These are phyloP conservation scores for Aspergillus bridgeri DNA, from an alignment of 495 filamentous ascomycete genomes.

Conservation along the genomic window DNA sequence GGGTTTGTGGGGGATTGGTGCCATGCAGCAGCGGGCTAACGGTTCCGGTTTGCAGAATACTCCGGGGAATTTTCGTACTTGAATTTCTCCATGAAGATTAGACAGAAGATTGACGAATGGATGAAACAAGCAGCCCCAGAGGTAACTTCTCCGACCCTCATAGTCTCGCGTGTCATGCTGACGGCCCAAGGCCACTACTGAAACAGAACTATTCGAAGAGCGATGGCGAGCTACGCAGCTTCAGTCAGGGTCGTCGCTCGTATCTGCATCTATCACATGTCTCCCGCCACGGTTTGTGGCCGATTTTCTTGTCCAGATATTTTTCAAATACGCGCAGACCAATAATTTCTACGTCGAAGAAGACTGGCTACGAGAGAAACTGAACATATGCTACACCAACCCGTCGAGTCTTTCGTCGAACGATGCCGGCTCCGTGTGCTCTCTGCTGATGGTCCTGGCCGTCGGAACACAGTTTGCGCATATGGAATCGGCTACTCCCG, in stretches of 20 bases:
- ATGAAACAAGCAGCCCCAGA: slow-evolving; percentile 44
- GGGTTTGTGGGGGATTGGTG: not conserved
- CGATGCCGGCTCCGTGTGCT: slow-evolving; percentile 44
- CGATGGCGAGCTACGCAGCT: slow-evolving; percentile 49
- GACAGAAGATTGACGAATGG: slow-evolving; percentile 48
- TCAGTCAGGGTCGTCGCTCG: slow-evolving; percentile 40
- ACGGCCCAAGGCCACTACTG: slow-evolving; percentile 33
- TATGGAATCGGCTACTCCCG: slow-evolving; percentile 44
- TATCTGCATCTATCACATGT: slow-evolving; percentile 41
- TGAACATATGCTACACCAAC: slow-evolving; percentile 44
- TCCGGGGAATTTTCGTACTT: slow-evolving; percentile 52
- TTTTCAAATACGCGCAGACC: slow-evolving; percentile 53
- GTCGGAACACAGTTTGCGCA: slow-evolving; percentile 55
- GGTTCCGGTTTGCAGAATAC: slow-evolving; percentile 34
- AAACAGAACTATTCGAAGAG: slow-evolving; percentile 45
- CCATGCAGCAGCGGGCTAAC: not conserved
- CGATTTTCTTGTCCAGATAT: slow-evolving; percentile 49
- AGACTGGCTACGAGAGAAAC: slow-evolving; percentile 44
- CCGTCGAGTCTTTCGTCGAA: slow-evolving; percentile 40
- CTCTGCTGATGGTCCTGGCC: slow-evolving; percentile 49
- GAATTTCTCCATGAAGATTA: slow-evolving; percentile 50
- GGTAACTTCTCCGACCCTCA: slow-evolving; percentile 23
- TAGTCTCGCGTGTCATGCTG: slow-evolving; percentile 5
- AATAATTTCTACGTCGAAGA: slow-evolving; percentile 52
- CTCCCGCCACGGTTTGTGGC: slow-evolving; percentile 50